Base-by-base conservation (phyloP, 352 stramenopile species). In the Phytophthora foliorum region DNA sequence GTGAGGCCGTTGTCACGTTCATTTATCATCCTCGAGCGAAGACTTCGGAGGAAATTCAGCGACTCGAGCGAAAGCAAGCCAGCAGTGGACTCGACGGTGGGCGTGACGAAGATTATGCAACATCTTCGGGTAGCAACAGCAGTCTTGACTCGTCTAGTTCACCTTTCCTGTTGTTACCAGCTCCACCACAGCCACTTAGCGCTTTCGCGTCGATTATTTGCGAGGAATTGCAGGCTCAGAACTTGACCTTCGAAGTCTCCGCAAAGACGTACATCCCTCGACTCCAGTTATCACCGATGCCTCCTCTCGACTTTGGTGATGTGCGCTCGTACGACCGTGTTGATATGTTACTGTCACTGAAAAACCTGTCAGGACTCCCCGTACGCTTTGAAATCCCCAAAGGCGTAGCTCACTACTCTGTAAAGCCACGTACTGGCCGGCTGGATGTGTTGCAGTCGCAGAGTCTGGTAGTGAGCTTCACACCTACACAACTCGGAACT, bases 401-500 rank as follows among this genome's bases (percentile, higher is more conserved):
- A 34, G 57, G 89, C 11, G 58, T 74, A 1, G 54, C 94, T 1
- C 88, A 98, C 19, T 98, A 98, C 51, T 65, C 81, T 4, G 61
- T 80, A 27, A 84, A 77, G 27, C 95, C 95, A 9, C 60, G 48
- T 10, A 63, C 51, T 8, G 94, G 94, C 0, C 77, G 81, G 1
- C 66, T 98, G 6, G 80, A 96, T n/a, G 84, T 94, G 4, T 48
- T 94, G 29, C 89, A 98, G 71, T 96, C 85, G 0, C 88, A 97
- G 62, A 97, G 74, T n/a, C 68, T 98, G 27, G 73, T 98, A 2
- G 78, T 97, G 24, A 97, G 89, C 52, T 98, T 98, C 51, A 71
- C 84, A 0, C 95, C 95, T 6, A 85, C 77, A 2, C 92, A 98
- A 31, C 74, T 98, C 0, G 95, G 95, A 8, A 72, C 74, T 6